These are phyloP conservation scores for Coniochaeta prunicola DNA, from an alignment of 2,329 filamentous ascomycete species.

Conservation along the genomic window DNA sequence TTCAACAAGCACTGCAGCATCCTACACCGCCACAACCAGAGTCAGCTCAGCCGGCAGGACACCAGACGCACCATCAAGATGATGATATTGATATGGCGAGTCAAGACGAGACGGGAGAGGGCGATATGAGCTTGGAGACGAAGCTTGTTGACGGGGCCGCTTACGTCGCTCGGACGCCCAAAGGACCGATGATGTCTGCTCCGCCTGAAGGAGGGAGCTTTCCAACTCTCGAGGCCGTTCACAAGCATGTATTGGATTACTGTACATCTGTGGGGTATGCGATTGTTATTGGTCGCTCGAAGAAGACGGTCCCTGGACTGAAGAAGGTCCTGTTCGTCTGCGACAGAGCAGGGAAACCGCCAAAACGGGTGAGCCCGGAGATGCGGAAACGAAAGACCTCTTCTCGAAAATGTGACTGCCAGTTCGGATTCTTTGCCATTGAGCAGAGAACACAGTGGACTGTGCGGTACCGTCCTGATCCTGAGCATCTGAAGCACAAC, in stretches of 20 bases:
- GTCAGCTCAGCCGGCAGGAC: slow-evolving; percentile 15
- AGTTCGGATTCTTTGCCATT: slow-evolving; percentile 64
- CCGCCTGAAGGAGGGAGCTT: slow-evolving; percentile 59
- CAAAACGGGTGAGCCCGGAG: slow-evolving; percentile 54
- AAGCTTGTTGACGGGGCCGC: slow-evolving; percentile 42
- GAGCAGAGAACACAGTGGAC: slow-evolving; percentile 62
- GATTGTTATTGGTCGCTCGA: slow-evolving; percentile 60
- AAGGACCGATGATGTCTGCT: slow-evolving; percentile 54
- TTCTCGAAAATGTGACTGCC: slow-evolving; percentile 61
- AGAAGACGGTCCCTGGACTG: slow-evolving; percentile 59
- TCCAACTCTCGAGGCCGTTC: slow-evolving; percentile 56
- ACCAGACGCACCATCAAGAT: slow-evolving; percentile 31
- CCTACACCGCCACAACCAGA: slow-evolving; percentile 13
- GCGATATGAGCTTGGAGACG: slow-evolving; percentile 33
- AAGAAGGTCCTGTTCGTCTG: slow-evolving; percentile 64
- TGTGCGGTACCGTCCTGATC: slow-evolving; percentile 55
- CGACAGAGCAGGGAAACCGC: slow-evolving; percentile 57
- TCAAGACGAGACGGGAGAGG: slow-evolving; percentile 37
- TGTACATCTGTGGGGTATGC: slow-evolving; percentile 62
- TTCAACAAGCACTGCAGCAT: slow-evolving; percentile 28
- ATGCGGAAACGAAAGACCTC: slow-evolving; percentile 59
- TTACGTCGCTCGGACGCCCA: slow-evolving; percentile 44
- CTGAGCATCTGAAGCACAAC: slow-evolving; percentile 52
- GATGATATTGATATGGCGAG: slow-evolving; percentile 48
- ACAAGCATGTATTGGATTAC: slow-evolving; percentile 57